A percentile compares a stretch with the other conserved stretches of the same genome.
Evolutionary conservation across 106 monocot species (phyloP).

Genomic region (Ottelia alismoides): DNA sequence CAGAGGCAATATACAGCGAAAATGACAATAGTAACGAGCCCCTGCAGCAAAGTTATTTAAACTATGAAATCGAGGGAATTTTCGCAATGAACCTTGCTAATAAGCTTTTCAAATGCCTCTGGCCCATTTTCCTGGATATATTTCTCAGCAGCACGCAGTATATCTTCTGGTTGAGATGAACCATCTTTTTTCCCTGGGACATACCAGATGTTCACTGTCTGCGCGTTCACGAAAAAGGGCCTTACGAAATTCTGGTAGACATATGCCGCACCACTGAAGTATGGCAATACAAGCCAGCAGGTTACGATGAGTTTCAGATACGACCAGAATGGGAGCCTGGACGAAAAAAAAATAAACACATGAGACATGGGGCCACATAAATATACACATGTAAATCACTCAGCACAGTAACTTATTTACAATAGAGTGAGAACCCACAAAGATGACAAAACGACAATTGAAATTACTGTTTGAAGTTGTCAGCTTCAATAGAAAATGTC

Average conservation of each 20-base stretch:
- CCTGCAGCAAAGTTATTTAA: no score
- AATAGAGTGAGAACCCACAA: no score
- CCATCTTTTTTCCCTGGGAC: conserved; percentile 33
- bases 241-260: conserved; percentile 77
- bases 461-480: no score
- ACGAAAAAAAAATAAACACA: no score
- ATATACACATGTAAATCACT: no score
- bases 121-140: conserved; percentile 68
- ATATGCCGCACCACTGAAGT: conserved; percentile 89
- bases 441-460: no score
- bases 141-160: conserved; percentile 57
- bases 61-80: no score
- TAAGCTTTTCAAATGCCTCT: conserved; percentile 71
- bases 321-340: conserved; percentile 94
- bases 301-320: conserved; percentile 61
- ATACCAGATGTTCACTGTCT: conserved; percentile 48
- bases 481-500: no score
- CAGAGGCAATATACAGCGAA: no score
- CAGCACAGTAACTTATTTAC: no score
- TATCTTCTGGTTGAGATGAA: conserved; percentile 40
- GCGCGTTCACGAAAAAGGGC: conserved; percentile 22
- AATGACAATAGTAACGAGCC: no score
- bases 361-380: no score
- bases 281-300: conserved; percentile 88
- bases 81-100: conserved; percentile 61